Base-by-base conservation (phyloP, 371 early-diverging fungal species). In the Syncephalis plumigaleata region DNA sequence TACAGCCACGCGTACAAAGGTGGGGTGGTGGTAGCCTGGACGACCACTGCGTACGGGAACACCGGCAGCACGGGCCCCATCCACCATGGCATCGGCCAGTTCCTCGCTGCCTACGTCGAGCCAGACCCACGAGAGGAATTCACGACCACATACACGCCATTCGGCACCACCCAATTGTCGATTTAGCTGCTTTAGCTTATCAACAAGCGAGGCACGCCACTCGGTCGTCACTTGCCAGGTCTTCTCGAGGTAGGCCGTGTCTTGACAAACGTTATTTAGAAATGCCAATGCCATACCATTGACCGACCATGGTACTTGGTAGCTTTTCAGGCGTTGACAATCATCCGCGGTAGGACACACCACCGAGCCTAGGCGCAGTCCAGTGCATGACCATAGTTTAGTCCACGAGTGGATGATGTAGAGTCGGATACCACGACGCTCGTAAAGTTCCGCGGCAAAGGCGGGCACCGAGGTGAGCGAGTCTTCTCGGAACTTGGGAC, bases 401-500 rank as follows among this genome's bases (percentile, higher is more conserved):
- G 87, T 87, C 87, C 87, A 87, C 17, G 84, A 84, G 60, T 87
- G 87, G 61, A 87, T 84, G 17, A 87, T 70, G 55, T 81, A 84
- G 44, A 87, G 67, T 15, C 80, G 71, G 3, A 87, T 73, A n/a
- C 70, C 60, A 38, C 68, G 67, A n/a, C 65, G 56, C 44, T 55
- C 48, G 58, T 65, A 80, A 56, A 81, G 57, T 22, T 65, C 57
- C 39, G 54, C 57, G 45, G 74, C 53, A 57, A 68, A 83, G 13
- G 59, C 70, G 46, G 70, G 69, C 58, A 80, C 67, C 36, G 72
- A 70, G 20, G 68, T 71, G 52, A 87, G 64, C 9, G 87, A 87
- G 55, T 86, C 80, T 26, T 67, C 48, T 42, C 84, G 77, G 65
- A 81, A 87, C 36, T 78, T 56, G 26, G 66, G 56, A 23, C 81